Base-by-base conservation (phyloP, 2,329 filamentous ascomycete species). In the Clathrospora elynae region DNA sequence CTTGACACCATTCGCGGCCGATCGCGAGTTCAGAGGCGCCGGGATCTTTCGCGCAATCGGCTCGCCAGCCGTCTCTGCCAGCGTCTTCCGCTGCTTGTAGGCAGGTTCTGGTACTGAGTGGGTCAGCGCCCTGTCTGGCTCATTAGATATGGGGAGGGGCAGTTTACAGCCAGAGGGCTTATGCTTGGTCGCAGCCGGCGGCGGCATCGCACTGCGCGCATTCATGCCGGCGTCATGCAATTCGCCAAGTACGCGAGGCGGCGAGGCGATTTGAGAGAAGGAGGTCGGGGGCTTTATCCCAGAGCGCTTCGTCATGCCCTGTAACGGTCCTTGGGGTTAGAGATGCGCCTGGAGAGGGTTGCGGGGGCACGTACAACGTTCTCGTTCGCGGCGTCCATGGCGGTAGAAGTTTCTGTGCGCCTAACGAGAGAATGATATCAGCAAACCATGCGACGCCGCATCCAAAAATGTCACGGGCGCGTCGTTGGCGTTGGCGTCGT, bases 151-250 rank as follows among this genome's bases (percentile, higher is more conserved):
- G 28, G 26, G 28, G 26, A 44, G 43, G 62, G 53, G 41, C 22
- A 44, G 32, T 51, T 65, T 71, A 77, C 77, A 67, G 46, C 74
- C 74, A 25, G 73, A 72, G 37, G 76, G 75, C 63, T 78, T 80
- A 54, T 79, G 75, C 54, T 82, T 81, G 42, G 70, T 66, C 12
- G 71, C 66, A 14, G 72, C 71, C 8, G 75, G 73, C 11, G 75
- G 75, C 9, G 74, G 74, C 65, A 80, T 73, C 48, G 67, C 70
- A 23, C 63, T 66, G 37, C 80, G 77, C 54, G 74, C 69, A 62
- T 86, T 86, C 53, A 75, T 76, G 26, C 72, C 73, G 9, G 78
- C 73, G 4, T 75, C 70, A 19, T 73, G 77, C 64, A 82, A 71
- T 57, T 83, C 80, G 45, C 62, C 65, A 26, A 83, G 71, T 31